Percentiles rank a stretch among this genome's conserved stretches.
Conservation (phyloP, 148 eudicot genomes). For the Chenopodium album region DNA sequence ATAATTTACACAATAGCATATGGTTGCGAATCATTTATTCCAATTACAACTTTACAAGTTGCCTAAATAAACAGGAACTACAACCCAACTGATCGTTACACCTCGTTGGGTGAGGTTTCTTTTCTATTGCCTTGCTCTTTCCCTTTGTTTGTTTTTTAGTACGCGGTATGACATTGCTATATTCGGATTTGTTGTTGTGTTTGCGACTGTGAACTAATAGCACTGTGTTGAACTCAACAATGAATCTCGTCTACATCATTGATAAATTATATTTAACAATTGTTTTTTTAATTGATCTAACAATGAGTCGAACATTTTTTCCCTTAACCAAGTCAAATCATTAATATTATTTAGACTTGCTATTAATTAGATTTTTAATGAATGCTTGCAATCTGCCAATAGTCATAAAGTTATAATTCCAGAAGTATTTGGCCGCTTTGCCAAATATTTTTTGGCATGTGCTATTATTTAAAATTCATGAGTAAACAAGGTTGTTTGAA, state of each 20-base stretch:
- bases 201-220: too few relatives aligned
- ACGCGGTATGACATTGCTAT: too few relatives aligned
- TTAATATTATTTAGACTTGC: too few relatives aligned
- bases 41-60: constrained; percentile 11
- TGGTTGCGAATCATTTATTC: constrained; percentile 3
- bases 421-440: background rate
- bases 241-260: too few relatives aligned
- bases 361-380: too few relatives aligned
- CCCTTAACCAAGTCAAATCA: too few relatives aligned
- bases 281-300: too few relatives aligned
- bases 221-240: too few relatives aligned
- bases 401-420: background rate
- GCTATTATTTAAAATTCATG: background rate
- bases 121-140: background rate
- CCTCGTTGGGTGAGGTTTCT: background rate
- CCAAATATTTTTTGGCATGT: background rate
- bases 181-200: too few relatives aligned
- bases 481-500: background rate
- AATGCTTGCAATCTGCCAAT: background rate
- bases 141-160: too few relatives aligned
- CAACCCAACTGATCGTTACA: constrained; percentile 8
- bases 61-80: constrained; percentile 8
- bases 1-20: background rate
- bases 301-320: too few relatives aligned
- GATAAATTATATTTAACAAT: too few relatives aligned